phyloP scores from a whole-genome alignment of 495 filamentous ascomycete species.

The Trichoderma reesei region DNA sequence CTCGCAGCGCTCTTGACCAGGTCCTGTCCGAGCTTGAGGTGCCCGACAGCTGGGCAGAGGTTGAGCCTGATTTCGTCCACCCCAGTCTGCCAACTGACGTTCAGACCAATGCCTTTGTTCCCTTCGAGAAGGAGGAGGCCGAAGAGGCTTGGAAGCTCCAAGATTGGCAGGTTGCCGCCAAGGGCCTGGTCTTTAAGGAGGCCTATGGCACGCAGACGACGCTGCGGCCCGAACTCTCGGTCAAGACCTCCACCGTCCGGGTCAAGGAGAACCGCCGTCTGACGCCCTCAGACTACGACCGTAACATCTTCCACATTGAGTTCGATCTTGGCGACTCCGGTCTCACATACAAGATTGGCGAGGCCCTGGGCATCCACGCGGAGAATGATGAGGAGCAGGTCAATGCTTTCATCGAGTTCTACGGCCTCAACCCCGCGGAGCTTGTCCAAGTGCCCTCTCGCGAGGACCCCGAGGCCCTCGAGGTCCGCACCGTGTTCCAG shows the following conservation, averaged over 20 bases:
- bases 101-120: conserved; percentile 66
- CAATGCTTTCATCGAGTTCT: conserved; percentile 75
- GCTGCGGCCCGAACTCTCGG: conserved; percentile 74
- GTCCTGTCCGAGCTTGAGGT: conserved; percentile 61
- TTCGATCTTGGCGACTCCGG: conserved; percentile 88
- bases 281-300: conserved; percentile 81
- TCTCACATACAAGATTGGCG: conserved; percentile 91
- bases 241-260: conserved; percentile 77
- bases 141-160: conserved; percentile 57
- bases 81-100: conserved; percentile 49
- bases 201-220: conserved; percentile 64
- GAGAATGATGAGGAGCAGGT: conserved; percentile 81
- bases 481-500: conserved; percentile 91
- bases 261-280: conserved; percentile 93
- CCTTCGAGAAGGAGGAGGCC: conserved; percentile 66
- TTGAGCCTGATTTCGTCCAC: conserved; percentile 46
- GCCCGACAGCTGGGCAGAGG: conserved; percentile 67
- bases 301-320: conserved; percentile 99
- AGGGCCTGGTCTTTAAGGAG: conserved; percentile 88
- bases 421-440: conserved; percentile 70
- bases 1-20: conserved; percentile 57
- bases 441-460: conserved; percentile 85
- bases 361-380: conserved; percentile 93
- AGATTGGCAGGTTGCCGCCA: conserved; percentile 72
- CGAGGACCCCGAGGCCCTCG: conserved; percentile 64